Evolutionary conservation across 495 filamentous ascomycete genomes (phyloP), one percentile per base, ranked within the genome.

Genomic region (Tetracladium marchalianum): DNA sequence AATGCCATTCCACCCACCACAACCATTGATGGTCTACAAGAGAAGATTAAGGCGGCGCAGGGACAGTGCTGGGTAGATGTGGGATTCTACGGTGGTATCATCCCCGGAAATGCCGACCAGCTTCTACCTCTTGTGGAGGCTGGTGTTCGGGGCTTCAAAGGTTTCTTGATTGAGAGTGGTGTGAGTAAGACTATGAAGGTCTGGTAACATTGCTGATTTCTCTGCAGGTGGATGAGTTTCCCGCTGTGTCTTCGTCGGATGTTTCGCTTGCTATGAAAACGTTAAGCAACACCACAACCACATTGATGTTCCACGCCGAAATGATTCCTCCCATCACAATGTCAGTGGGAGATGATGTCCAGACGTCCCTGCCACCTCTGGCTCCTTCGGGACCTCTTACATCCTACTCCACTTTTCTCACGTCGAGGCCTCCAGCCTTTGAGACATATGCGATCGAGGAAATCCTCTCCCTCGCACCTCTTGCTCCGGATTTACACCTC

Each of bases 21-120:
- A 37, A 96, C 92, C 0, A 74, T 97, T 5, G 68, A 74, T 16
- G 84, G 82, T 11, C 72, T 98, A 54, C 75, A 82, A 52, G 82
- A 85, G 62, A 98, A 98, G 70, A 68, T 94, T 19, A 72, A 76
- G 32, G 92, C 92, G 41, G 90, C 90, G 24, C 62, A 81, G 55
- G 86, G 86, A 42, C 80, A 96, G 65, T 97, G 92, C 68, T 98
- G 92, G 92, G 87, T 97, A 15, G 92, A 98, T 61, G 92, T 97
- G 31, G 92, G 92, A 41, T 97, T 98, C 68, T 98, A 98, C 58
- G 92, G 92, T 35, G 92, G 92, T 33, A 78, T 98, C 39, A 81
- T 98, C 51, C 92, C 92, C 11, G 92, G 92, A 16, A 98, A 98
- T 58, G 75, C 80, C 11, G 62, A 72, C 16, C 81, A 97, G 55